Percentiles rank a stretch among this genome's conserved stretches.
phyloP scores from a whole-genome alignment of 495 filamentous ascomycete species.

The Podospora appendiculata region DNA sequence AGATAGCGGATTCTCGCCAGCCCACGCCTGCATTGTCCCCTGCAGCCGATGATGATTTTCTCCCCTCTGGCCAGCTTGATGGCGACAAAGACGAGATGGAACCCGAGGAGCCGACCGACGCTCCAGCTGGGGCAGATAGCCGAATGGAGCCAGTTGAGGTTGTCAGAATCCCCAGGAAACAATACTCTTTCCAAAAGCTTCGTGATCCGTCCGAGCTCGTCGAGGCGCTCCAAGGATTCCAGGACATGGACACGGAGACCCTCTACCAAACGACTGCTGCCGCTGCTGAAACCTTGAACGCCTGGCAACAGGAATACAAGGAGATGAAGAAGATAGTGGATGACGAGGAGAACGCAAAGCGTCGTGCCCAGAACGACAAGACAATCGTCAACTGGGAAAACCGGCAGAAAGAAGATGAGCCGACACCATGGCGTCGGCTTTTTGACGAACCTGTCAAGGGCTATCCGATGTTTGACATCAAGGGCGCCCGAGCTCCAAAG shows the following conservation, averaged over 20 bases:
- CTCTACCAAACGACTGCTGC: constrained; percentile 48
- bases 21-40: constrained; percentile 21
- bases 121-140: not conserved
- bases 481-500: constrained; percentile 30
- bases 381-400: constrained; percentile 27
- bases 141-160: constrained; percentile 17
- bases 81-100: constrained; percentile 18
- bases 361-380: constrained; percentile 32
- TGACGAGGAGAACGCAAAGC: constrained; percentile 37
- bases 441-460: constrained; percentile 24
- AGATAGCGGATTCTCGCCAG: constrained; percentile 8
- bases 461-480: constrained; percentile 27
- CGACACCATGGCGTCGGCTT: constrained; percentile 17
- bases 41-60: constrained; percentile 11
- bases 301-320: constrained; percentile 59
- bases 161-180: constrained; percentile 12
- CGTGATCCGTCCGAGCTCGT: constrained; percentile 27
- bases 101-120: constrained; percentile 12
- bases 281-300: constrained; percentile 42
- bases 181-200: constrained; percentile 26
- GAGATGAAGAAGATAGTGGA: constrained; percentile 50
- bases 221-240: constrained; percentile 24
- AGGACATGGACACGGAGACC: constrained; percentile 34
- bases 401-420: constrained; percentile 22
- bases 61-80: constrained; percentile 4